These are phyloP conservation scores for Cyberlindnera xishuangbannaensis DNA, from an alignment of 805 yeast genomes.

Conservation along the genomic window DNA sequence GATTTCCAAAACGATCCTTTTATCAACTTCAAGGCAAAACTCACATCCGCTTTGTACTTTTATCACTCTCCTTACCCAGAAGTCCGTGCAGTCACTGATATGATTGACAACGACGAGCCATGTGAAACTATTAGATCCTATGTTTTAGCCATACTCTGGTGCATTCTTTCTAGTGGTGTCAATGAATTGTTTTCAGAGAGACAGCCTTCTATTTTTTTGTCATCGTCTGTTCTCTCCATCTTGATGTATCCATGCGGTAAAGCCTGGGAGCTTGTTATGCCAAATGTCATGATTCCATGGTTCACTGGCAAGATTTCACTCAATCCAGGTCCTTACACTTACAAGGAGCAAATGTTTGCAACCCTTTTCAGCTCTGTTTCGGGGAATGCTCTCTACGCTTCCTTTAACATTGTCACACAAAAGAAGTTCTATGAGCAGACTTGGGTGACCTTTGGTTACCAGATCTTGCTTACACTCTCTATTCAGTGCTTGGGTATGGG, in stretches of 20 bases:
- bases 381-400: conserved; percentile 28
- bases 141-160: conserved; percentile 37
- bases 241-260: conserved; percentile 40
- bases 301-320: conserved; percentile 35
- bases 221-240: conserved; percentile 39
- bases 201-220: conserved; percentile 41
- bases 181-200: conserved; percentile 53
- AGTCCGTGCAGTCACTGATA: conserved; percentile 57
- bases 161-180: conserved; percentile 45
- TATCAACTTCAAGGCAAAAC: conserved; percentile 23
- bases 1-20: conserved; percentile 16
- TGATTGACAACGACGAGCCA: conserved; percentile 43
- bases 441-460: conserved; percentile 42
- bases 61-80: conserved; percentile 57
- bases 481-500: conserved; percentile 63
- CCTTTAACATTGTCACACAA: conserved; percentile 32
- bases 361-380: conserved; percentile 39
- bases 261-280: conserved; percentile 34
- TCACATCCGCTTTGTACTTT: conserved; percentile 28
- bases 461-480: conserved; percentile 43
- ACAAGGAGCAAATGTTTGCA: conserved; percentile 60
- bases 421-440: conserved; percentile 25
- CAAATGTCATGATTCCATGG: conserved; percentile 38
- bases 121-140: conserved; percentile 43
- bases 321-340: conserved; percentile 60